Evolutionary conservation across 345 rosid genomes (phyloP), one percentile per base, ranked within the genome.

Genomic region (Salix udensis): DNA sequence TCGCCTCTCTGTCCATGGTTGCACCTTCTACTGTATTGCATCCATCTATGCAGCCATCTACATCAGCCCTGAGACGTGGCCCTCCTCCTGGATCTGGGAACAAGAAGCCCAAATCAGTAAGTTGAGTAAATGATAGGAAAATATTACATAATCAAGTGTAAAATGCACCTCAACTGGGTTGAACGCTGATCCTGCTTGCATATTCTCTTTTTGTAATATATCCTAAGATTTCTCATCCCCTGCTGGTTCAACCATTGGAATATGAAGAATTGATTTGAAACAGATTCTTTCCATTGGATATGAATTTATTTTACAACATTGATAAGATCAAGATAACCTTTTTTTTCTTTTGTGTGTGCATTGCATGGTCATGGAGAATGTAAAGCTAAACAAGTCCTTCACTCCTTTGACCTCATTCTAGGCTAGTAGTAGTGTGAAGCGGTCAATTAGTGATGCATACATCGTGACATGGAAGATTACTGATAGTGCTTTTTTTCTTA

Each of bases 21-120:
- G 93, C 90, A 6, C 97, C 99, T 53, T 85, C 93, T 78, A 90
- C 96, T 76, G 90, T 90, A 72, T 24, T 89, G 78, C 98, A 82
- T 74, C 91, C 93, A 19, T 79, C 98, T 12, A 82, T 88, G 83
- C 96, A 92, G 80, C 96, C 98, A 74, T 90, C 99, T 68, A 85
- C 94, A n/a, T 92, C 96, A 31, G 87, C 88, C 14, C 39, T 91
- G 61, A 91, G 95, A 81, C 85, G 88, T 10, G 98, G 91, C 48
- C 94, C 91, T 77, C 90, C 88, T 21, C 78, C 94, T 11, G 95
- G 89, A 67, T 77, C 37, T 36, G 37, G 37, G 37, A 36, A 36
- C 37, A 36, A 36, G 37, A 36, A 36, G 37, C 37, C 37, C 37
- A 36, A 36, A 36, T 36, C 37, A 36, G 37, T 36, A 36, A 36